Percentiles rank a stretch among this genome's conserved stretches.
These are phyloP conservation scores for Scheffersomyces lignicola DNA, from an alignment of 1,139 yeast genomes.

Conservation along the genomic window DNA sequence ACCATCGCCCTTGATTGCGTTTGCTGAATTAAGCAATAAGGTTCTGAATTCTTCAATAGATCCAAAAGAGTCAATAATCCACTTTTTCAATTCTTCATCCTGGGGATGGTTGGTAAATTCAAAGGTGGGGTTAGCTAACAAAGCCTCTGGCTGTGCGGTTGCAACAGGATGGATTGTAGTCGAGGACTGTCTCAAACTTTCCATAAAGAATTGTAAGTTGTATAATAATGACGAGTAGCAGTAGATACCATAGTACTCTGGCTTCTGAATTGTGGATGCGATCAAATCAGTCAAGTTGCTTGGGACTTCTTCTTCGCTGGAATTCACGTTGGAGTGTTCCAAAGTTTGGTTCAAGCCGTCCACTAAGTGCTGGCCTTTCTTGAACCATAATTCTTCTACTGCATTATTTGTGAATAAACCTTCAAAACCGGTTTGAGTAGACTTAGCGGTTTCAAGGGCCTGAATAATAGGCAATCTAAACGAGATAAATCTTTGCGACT, in stretches of 20 bases:
- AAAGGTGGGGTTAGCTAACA: slow-evolving; percentile 46
- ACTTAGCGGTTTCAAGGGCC: slow-evolving; percentile 32
- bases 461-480: slow-evolving; percentile 20
- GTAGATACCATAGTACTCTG: slow-evolving; percentile 48
- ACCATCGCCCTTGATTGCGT: slow-evolving; percentile 73
- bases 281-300: slow-evolving; percentile 38
- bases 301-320: slow-evolving; percentile 8
- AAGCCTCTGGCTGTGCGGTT: slow-evolving; percentile 26
- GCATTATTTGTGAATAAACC: slow-evolving; percentile 59
- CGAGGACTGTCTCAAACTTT: slow-evolving; percentile 42
- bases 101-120: slow-evolving; percentile 37
- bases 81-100: slow-evolving; percentile 37
- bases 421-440: slow-evolving; percentile 38
- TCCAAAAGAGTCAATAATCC: slow-evolving; percentile 61
- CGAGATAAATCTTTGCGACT: background rate
- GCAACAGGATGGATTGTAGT: slow-evolving; percentile 15
- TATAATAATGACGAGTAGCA: slow-evolving; percentile 60
- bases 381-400: slow-evolving; percentile 59
- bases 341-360: slow-evolving; percentile 45
- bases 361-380: slow-evolving; percentile 50
- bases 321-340: slow-evolving; percentile 24
- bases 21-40: slow-evolving; percentile 59
- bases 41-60: slow-evolving; percentile 68
- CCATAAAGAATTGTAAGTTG: slow-evolving; percentile 60
- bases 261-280: slow-evolving; percentile 44